Base-by-base conservation (phyloP, 164 flowering plant species). In the Liquidambar formosana region DNA sequence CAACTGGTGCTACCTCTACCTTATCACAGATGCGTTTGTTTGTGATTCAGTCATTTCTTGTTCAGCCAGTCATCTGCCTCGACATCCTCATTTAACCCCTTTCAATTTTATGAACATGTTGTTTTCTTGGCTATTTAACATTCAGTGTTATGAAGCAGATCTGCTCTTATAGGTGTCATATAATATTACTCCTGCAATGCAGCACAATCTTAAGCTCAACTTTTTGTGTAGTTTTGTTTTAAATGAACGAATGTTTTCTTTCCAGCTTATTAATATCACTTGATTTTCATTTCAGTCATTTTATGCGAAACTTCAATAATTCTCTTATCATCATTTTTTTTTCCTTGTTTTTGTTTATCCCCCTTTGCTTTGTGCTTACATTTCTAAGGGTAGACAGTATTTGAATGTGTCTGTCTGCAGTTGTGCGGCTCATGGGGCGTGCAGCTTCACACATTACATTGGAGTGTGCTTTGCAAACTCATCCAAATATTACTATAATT, bases 341-440 rank as follows among this genome's bases (percentile, higher is more conserved):
- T n/a, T n/a, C n/a, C n/a, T n/a, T n/a, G n/a, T n/a, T n/a, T n/a
- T n/a, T n/a, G 38, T 33, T 41, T 33, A 28, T 26, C 3, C n/a
- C 33, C 44, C 45, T 33, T 16, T 41, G 45, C 63, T 60, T 47
- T 60, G 45, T 68, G 48, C 15, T 47, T 33, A 33, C 6, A 2
- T 33, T 33, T 33, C 41, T 16, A 33, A 9, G 21, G 1, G 10
- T 46, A n/a, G 46, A 4, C 45, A n/a, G 27, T n/a, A 15, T 28
- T 16, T 27, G 9, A 47, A 13, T 63, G 23, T 57, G 23, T 63
- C 11, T 63, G 49, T 51, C 25, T 61, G 58, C 89, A 96, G 99
- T 96, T 88, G 99, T 96, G 61, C 78, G 99, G 70, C 98, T 96
- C 48, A 96, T 96, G 99, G 99, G 99, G 15, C 98, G 97, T 84